phyloP scores from a whole-genome alignment of 768 basidiomycete genomes.

The Xerocomellus chrysenteron region DNA sequence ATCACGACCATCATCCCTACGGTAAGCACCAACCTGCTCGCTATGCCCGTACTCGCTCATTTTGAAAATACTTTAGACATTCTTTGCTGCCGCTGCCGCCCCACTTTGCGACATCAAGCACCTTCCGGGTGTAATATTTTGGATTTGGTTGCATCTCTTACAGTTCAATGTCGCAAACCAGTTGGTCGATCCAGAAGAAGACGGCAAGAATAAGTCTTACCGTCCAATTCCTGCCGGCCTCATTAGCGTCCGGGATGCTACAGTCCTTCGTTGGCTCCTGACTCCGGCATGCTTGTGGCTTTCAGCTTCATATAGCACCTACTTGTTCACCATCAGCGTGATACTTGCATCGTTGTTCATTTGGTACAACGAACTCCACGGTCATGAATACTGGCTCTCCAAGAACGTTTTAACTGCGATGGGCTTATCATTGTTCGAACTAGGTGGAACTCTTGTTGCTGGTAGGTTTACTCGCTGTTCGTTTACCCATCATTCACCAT shows the following conservation, averaged over 20 bases:
- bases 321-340: conserved; percentile 35
- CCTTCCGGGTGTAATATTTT: conserved; percentile 34
- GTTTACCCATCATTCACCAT: not conserved
- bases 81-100: conserved; percentile 35
- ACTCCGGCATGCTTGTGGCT: conserved; percentile 35
- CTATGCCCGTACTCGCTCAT: not conserved
- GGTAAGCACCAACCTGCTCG: conserved; percentile 6
- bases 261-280: conserved; percentile 37
- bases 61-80: conserved; percentile 24
- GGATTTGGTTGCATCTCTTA: conserved; percentile 49
- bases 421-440: conserved; percentile 40
- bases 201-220: conserved; percentile 43
- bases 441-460: conserved; percentile 38
- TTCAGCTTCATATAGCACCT: conserved; percentile 36
- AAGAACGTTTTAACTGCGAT: conserved; percentile 37
- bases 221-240: conserved; percentile 47
- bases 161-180: conserved; percentile 48
- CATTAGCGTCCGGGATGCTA: conserved; percentile 38
- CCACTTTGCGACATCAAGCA: conserved; percentile 26
- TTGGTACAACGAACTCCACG: conserved; percentile 39
- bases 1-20: conserved; percentile 28
- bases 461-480: conserved; percentile 21
- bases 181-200: conserved; percentile 40
- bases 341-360: conserved; percentile 26
- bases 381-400: conserved; percentile 31